These are phyloP conservation scores for Cladorrhinum sp. DNA, from an alignment of 2,329 filamentous ascomycete species.

Conservation along the genomic window DNA sequence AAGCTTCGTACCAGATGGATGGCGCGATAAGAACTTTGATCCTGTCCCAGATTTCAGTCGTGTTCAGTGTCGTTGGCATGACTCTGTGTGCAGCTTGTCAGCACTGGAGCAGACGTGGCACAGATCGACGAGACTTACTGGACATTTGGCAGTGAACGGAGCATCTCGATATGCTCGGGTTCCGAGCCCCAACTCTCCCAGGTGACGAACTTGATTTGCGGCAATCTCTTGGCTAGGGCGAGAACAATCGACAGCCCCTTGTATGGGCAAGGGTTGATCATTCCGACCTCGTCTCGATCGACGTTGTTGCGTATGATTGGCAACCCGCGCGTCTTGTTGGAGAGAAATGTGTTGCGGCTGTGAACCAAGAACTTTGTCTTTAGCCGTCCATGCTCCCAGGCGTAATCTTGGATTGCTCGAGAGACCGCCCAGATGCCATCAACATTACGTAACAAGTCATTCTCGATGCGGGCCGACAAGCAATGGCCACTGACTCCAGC, in stretches of 20 bases:
- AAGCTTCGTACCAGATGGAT: constrained; percentile 28
- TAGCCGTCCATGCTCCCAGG: constrained; percentile 23
- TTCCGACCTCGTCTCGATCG: constrained; percentile 26
- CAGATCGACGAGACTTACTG: constrained; percentile 13
- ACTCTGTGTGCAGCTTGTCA: constrained; percentile 17
- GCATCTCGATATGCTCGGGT: constrained; percentile 13
- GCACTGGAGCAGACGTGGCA: neutral
- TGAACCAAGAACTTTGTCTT: constrained; percentile 26
- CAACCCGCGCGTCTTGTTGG: constrained; percentile 15
- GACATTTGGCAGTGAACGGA: constrained; percentile 23
- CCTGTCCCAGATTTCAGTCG: constrained; percentile 27
- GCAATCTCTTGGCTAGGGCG: constrained; percentile 22
- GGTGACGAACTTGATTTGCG: constrained; percentile 26
- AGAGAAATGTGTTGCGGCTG: constrained; percentile 23
- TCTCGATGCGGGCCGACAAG: constrained; percentile 20
- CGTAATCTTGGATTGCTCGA: constrained; percentile 25
- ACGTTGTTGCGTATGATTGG: constrained; percentile 24
- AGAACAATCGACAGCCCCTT: constrained; percentile 26
- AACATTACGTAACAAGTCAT: constrained; percentile 21
- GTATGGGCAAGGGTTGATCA: constrained; percentile 29
- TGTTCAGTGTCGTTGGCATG: constrained; percentile 22
- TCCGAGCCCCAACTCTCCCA: constrained; percentile 28
- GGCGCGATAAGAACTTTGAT: constrained; percentile 28
- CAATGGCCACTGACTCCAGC: constrained; percentile 25
- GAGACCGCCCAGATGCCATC: constrained; percentile 29